phyloP scores from a whole-genome alignment of 768 basidiomycete species.

The Suillus clintonianus region DNA sequence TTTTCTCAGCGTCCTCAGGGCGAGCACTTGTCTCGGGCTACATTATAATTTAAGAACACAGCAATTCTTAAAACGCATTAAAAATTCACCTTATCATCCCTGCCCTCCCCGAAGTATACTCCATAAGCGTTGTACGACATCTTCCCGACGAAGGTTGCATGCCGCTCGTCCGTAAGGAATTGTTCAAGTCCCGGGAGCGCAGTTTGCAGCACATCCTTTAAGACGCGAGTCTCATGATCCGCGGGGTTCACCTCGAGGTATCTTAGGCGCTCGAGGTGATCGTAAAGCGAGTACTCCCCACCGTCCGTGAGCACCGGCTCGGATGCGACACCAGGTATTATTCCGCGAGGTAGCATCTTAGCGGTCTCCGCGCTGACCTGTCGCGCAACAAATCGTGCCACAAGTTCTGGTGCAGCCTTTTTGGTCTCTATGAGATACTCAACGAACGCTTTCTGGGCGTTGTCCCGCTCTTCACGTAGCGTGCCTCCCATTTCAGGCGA shows the following conservation, averaged over 20 bases:
- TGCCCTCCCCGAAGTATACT: conserved; percentile 63
- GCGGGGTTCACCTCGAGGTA: conserved; percentile 57
- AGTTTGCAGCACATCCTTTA: conserved; percentile 55
- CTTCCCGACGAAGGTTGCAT: conserved; percentile 63
- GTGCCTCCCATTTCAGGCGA: conserved; percentile 33
- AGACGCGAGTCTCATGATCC: conserved; percentile 49
- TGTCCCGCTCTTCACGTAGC: conserved; percentile 46
- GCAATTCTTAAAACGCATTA: neutral
- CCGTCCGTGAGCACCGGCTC: conserved; percentile 38
- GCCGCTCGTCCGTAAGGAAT: conserved; percentile 64
- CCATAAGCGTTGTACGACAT: conserved; percentile 81
- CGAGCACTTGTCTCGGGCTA: conserved; percentile 56
- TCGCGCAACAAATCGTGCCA: conserved; percentile 70
- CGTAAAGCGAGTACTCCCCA: conserved; percentile 63
- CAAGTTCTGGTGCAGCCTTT: conserved; percentile 53
- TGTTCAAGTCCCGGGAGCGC: conserved; percentile 75
- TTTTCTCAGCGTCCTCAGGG: conserved; percentile 72
- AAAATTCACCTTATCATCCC: conserved; percentile 65
- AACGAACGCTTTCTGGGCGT: conserved; percentile 61
- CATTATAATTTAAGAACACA: conserved; percentile 4
- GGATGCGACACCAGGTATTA: conserved; percentile 18
- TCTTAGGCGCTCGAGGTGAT: conserved; percentile 77
- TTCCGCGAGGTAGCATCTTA: conserved; percentile 45
- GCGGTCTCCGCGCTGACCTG: conserved; percentile 66
- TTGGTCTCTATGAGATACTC: conserved; percentile 53